Base-by-base conservation (phyloP, 164 flowering plant species). In the Aristolochia fimbriata region DNA sequence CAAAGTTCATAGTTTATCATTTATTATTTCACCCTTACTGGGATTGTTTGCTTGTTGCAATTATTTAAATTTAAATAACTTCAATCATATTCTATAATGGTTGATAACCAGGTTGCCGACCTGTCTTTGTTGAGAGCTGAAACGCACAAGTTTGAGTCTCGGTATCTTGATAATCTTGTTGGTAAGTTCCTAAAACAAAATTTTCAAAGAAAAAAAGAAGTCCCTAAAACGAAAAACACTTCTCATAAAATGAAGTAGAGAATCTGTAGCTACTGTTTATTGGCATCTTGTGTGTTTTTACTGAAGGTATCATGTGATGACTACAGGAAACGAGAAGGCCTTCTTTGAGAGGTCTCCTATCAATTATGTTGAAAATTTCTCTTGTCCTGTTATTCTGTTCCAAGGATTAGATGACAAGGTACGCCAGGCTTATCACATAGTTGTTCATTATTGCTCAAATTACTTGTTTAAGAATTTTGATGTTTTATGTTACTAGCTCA, bases 351-450 rank as follows among this genome's bases (percentile, higher is more conserved):
- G 91, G 65, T 82, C 97, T 13, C 97, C 99, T 10, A 91, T 94
- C 73, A 94, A 94, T 74, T 76, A 57, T 68, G 99, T 86, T 60
- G 88, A 88, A 59, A 75, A 71, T 25, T 90, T 94, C 68, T 91
- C 97, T 64, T 91, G 97, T 70, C 99, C 99, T 49, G 81, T 83
- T 25, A 91, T 94, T 58, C 75, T 94, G 15, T 91, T 94, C 68
- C 99, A 94, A 72, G 99, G 97, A 62, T 68, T 91, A 76, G 96
- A 94, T 15, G 97, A 94, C 77, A 94, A 91, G 93, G 99, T 88
- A 80, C 41, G 17, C 1, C 43, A 37, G 43, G 12, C 43, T 37
- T 37, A 37, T 3, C 10, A 37, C 43, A 37, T 37, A 10, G 4
- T 37, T 37, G 1, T 37, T 37, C 9, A 37, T 7, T 37, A 37